Evolutionary conservation across 73 alveolate genomes (phyloP), one percentile per base, ranked within the genome.

Genomic region (Effrenium voratum): DNA sequence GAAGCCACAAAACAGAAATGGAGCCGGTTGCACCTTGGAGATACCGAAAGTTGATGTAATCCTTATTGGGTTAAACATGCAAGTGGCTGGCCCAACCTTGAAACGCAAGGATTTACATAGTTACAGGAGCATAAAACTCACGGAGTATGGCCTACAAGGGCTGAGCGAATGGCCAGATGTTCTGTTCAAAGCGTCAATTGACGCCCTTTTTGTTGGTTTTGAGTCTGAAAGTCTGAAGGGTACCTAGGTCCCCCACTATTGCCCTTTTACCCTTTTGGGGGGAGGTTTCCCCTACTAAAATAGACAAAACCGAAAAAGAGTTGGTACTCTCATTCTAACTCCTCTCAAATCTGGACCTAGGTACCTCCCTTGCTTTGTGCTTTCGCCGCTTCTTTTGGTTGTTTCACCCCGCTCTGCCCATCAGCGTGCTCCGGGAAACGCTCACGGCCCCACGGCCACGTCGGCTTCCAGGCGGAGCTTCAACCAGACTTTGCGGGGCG

Each of bases 381-480:
- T 52, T 52, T 52, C 63, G 26, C 63, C 63, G 63, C 63, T 52
- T 8, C 19, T 19, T 19, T 52, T 19, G 8, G 63, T 52, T 19
- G 26, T 52, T n/a, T n/a, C n/a, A n/a, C n/a, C n/a, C n/a, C n/a
- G n/a, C n/a, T n/a, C n/a, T n/a, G n/a, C n/a, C n/a, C n/a, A n/a
- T n/a, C n/a, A n/a, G n/a, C n/a, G n/a, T n/a, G n/a, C 63, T 8
- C 8, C 63, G 19, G 8, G 63, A 52, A 52, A 52, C 19, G 26
- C 63, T 52, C 63, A 52, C 19, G 63, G 8, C 63, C 63, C 63
- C 26, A 52, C 19, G 63, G 26, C 19, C 26, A 52, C 19, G 8
- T 52, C 63, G 63, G 63, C 80, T 0, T 45, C 92, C 73, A 87
- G 95, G 95, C 60, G 95, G 2, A 68, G 95, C 47, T 87, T 87